Base-by-base conservation (phyloP, 192 early-diverging fungal species). In the Entrophospora sp. region DNA sequence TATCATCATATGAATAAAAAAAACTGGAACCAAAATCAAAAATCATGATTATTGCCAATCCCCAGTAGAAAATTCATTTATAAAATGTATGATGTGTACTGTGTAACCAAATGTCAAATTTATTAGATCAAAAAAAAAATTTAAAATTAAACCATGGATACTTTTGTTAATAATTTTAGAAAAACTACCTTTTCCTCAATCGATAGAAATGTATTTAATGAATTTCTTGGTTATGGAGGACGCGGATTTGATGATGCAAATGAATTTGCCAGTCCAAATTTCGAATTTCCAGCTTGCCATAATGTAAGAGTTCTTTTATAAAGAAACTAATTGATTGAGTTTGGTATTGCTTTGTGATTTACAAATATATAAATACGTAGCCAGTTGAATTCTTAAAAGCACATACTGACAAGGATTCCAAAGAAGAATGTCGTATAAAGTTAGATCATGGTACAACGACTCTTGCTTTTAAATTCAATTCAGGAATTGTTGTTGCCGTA, bases 371-470 rank as follows among this genome's bases (percentile, higher is more conserved):
- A 42, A 24, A 32, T 46, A 9, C 36, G 34, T 43, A 97, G 90
- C 96, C 94, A 25, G 81, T 90, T 10, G 87, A 85, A 38, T 96
- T 96, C 67, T 75, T 94, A 71, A 83, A 90, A 77, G 77, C 85
- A 52, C 85, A 90, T 69, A 95, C 89, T 3, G 86, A 89, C 63
- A 83, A 81, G 40, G 74, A 75, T 59, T 85, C 89, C 13, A 87
- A 79, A 25, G 81, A 87, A 38, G 85, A 92, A 59, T 85, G 88
- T 72, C 77, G 83, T 45, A 91, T 99, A 72, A 90, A 94, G 69
- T 88, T 97, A 62, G 85, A 86, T 56, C 91, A 99, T 75, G 97
- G 97, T 70, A 99, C 97, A 9, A 99, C 97, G 4, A 99, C 97
- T 0, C 77, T 99, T 44, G 94, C 94, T 37, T 99, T 99, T 84